A percentile compares a stretch with the other conserved stretches of the same genome.
These are phyloP conservation scores for Pseudoturritis turrita DNA, from an alignment of 345 rosid species.

Conservation along the genomic window DNA sequence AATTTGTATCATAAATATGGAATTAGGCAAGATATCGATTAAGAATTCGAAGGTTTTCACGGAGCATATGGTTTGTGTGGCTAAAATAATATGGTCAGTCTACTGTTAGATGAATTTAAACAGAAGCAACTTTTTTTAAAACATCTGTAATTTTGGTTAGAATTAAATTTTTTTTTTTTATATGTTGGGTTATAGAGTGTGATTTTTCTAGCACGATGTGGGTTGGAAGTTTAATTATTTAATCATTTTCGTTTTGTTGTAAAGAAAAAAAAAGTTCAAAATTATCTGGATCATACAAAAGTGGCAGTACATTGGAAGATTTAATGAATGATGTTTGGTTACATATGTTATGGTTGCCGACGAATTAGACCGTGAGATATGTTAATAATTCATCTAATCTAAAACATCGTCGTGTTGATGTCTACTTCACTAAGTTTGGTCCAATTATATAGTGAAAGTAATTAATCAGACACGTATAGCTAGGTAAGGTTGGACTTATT, in stretches of 20 bases:
- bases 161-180: no score
- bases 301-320: not conserved
- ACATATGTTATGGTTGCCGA: not conserved
- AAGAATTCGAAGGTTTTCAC: not conserved
- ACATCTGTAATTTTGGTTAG: not conserved
- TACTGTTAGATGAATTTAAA: not conserved
- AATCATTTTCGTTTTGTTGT: no score
- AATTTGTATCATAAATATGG: not conserved
- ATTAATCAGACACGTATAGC: not conserved
- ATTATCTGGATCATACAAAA: not conserved
- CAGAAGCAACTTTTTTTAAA: not conserved
- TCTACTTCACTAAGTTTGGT: not conserved
- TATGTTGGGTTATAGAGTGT: no score
- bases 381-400: not conserved
- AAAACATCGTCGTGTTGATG: not conserved
- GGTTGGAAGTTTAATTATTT: no score
- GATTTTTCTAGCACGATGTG: no score
- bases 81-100: not conserved
- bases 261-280: not conserved
- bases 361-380: not conserved
- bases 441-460: not conserved
- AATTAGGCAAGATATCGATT: not conserved
- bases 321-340: not conserved
- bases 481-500: not conserved
- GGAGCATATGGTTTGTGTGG: not conserved